phyloP scores from a whole-genome alignment of 257 asterid species.

The Jaltomata sinuosa region DNA sequence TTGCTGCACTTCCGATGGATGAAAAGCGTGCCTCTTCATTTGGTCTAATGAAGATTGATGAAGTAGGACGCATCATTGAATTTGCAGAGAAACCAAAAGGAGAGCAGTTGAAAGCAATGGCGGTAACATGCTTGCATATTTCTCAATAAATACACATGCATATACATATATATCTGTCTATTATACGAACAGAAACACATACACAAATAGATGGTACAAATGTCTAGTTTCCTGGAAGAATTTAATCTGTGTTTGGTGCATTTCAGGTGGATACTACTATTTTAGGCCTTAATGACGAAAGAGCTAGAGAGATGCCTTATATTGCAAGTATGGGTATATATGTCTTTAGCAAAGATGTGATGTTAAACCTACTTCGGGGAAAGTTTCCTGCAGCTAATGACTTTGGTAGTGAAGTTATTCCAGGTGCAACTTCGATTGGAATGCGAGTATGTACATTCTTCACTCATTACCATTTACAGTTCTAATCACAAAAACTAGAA shows the following conservation, averaged over 20 bases:
- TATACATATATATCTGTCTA: too few relatives aligned
- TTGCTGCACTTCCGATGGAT: conserved; percentile 97
- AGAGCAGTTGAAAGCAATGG: conserved; percentile 77
- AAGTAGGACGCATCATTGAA: conserved; percentile 81
- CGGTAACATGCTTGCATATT: conserved; percentile 23
- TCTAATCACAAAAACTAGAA: neutral
- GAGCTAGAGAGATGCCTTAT: conserved; percentile 87
- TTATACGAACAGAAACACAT: neutral
- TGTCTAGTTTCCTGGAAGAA: neutral
- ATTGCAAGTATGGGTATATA: conserved; percentile 97
- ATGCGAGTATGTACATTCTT: conserved; percentile 45
- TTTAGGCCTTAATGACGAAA: conserved; percentile 83
- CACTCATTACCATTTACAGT: neutral
- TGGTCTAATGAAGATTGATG: conserved; percentile 92
- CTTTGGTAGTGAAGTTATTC: conserved; percentile 92
- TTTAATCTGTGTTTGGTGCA: neutral
- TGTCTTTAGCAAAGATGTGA: conserved; percentile 85
- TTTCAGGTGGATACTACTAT: conserved; percentile 86
- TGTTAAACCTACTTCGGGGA: conserved; percentile 55
- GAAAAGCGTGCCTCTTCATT: conserved; percentile 89
- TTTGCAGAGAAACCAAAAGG: conserved; percentile 92
- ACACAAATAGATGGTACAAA: too few relatives aligned
- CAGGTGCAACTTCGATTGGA: conserved; percentile 88
- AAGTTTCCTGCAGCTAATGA: conserved; percentile 86
- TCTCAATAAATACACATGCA: too few relatives aligned